Base-by-base conservation (phyloP, 148 eudicot species). In the Camellia japonica region DNA sequence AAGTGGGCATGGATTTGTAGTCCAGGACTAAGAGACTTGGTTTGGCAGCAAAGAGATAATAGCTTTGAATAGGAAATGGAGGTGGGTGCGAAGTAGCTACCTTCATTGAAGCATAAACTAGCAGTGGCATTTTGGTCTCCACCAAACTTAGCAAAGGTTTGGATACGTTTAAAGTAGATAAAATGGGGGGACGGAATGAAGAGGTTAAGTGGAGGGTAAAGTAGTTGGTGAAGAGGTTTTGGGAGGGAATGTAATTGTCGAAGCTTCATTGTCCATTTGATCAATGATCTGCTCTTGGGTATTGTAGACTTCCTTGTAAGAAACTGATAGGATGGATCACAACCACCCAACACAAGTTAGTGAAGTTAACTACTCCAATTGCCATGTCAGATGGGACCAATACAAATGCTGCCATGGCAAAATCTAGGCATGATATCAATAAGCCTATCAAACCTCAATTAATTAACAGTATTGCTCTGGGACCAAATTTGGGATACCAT, bases 1-100 rank as follows among this genome's bases (percentile, higher is more conserved):
- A 90, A 68, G 49, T 64, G 90, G 41, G 90, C 88, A 67, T 90
- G 93, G 67, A 75, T 79, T 72, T 88, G 87, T 23, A 86, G 67
- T 20, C 90, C 92, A 59, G 84, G 88, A 56, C 73, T 74, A 68
- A 90, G 84, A 54, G 84, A 79, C 78, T 88, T 90, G 42, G 87
- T 83, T 54, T 81, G 58, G 69, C 90, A 87, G 70, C 82, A 84
- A 43, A 74, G 78, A 0, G 89, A 83, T 47, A 90, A 78, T 54
- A 83, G 75, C 78, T 84, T 83, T 14, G 87, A 75, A 68, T 87
- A 80, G 23, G 75, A 83, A 16, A 56, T 56, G 74, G 79, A 86
- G 42, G 68, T 23, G 63, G 78, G 51, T 59, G 18, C 12, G 66
- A 60, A 59, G 52, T 18, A 41, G 51, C 12, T 46, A 20, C 3